A percentile compares a stretch with the other conserved stretches of the same genome.
Conservation (phyloP, 352 stramenopile genomes). For the Phytophthora gonapodyides region DNA sequence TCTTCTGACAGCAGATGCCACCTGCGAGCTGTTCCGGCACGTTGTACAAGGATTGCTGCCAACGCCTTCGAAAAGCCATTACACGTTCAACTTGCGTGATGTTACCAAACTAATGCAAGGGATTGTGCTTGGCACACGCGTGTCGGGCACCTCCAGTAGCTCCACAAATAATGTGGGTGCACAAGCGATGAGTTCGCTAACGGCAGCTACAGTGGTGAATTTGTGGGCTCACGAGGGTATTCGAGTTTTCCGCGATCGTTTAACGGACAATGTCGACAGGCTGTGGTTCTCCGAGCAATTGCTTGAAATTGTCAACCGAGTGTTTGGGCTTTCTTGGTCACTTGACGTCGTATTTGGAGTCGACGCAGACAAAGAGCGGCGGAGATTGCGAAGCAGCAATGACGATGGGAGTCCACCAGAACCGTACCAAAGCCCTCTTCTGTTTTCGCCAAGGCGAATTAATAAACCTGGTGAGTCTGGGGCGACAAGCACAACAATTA, state of each 20-base stretch:
- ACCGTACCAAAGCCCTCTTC: conserved; percentile 8
- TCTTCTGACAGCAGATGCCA: conserved; percentile 60
- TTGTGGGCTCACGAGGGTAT: conserved; percentile 93
- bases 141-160: conserved; percentile 14
- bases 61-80: conserved; percentile 83
- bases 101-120: conserved; percentile 83
- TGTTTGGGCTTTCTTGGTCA: conserved; percentile 72
- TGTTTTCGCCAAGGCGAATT: conserved; percentile 32
- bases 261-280: conserved; percentile 85
- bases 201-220: conserved; percentile 53
- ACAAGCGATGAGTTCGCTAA: conserved; percentile 16
- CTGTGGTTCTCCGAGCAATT: conserved; percentile 88
- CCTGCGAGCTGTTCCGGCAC: conserved; percentile 61
- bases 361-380: conserved; percentile 2
- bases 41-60: conserved; percentile 64
- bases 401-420: conserved; percentile 11
- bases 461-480: neutral
- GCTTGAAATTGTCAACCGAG: conserved; percentile 59
- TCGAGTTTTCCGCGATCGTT: conserved; percentile 92
- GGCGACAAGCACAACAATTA: neutral
- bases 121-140: conserved; percentile 62
- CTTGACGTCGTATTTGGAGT: conserved; percentile 43
- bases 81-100: conserved; percentile 86
- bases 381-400: neutral
- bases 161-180: conserved; percentile 11